Evolutionary conservation across 495 filamentous ascomycete species (phyloP).

Genomic region (Penicillium riverlandense): DNA sequence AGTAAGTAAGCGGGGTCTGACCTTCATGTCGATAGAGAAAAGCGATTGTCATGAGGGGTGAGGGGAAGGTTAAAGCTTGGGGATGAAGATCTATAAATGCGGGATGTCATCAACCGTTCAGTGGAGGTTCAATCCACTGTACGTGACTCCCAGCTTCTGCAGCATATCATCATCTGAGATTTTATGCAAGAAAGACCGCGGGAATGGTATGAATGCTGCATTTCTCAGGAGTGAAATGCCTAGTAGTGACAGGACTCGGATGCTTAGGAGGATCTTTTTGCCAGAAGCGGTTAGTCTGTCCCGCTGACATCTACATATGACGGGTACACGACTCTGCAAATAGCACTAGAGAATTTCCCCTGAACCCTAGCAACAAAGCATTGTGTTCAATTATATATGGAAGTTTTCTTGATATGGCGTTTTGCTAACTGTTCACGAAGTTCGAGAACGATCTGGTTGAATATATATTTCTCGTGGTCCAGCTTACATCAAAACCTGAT

Average conservation of each 20-base stretch:
- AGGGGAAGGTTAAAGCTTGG: constrained; percentile 9
- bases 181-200: not conserved
- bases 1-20: not conserved
- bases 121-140: not conserved
- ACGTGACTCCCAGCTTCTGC: not conserved
- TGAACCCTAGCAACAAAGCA: no score
- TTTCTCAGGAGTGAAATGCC: not conserved
- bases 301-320: not conserved
- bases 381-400: no score
- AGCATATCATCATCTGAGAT: not conserved
- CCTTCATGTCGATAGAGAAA: not conserved
- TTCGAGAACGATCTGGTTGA: no score
- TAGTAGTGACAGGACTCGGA: not conserved
- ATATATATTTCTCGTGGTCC: no score
- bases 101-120: not conserved
- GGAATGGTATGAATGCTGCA: not conserved
- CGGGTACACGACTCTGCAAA: no score
- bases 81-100: not conserved
- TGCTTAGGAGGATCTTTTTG: constrained; percentile 6
- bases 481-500: no score
- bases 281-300: constrained; percentile 6
- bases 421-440: no score
- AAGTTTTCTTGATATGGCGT: no score
- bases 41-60: constrained; percentile 3
- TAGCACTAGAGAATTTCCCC: no score